A percentile compares a stretch with the other conserved stretches of the same genome.
phyloP scores from a whole-genome alignment of 805 yeast genomes.

The Yarrowia alimentaria region DNA sequence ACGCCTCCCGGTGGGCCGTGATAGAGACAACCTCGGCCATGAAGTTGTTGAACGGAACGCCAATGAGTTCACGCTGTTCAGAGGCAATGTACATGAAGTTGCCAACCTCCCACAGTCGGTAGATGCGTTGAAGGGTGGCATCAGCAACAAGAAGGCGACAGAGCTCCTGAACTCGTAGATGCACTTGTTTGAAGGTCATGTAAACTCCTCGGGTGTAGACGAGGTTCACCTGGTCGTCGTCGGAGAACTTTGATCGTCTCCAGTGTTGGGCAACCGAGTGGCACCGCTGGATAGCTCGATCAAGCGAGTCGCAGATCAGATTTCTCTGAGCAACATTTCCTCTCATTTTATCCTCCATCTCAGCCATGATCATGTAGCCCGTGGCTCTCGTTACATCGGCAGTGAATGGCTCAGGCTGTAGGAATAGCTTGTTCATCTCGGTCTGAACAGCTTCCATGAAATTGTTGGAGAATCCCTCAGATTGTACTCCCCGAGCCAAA shows the following conservation, averaged over 20 bases:
- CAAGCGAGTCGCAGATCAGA: background rate
- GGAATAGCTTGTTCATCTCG: slow-evolving; percentile 15
- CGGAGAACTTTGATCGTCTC: slow-evolving; percentile 7
- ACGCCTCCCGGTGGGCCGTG: slow-evolving; percentile 18
- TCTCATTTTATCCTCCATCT: slow-evolving; percentile 19
- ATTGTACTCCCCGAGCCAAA: background rate
- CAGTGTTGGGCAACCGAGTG: slow-evolving; percentile 17
- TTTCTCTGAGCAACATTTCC: slow-evolving; percentile 9
- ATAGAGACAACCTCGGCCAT: slow-evolving; percentile 15
- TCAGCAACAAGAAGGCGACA: background rate
- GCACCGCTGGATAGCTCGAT: slow-evolving; percentile 1
- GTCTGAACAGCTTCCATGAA: background rate
- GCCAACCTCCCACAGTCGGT: slow-evolving; percentile 21
- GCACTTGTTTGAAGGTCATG: slow-evolving; percentile 4
- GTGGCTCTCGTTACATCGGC: slow-evolving; percentile 3
- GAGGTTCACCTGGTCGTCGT: slow-evolving; percentile 12
- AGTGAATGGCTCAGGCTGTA: background rate
- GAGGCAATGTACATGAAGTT: slow-evolving; percentile 15
- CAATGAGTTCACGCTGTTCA: slow-evolving; percentile 5
- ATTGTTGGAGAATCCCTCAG: slow-evolving; percentile 2
- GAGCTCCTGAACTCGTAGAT: slow-evolving; percentile 7
- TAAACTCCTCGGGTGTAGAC: slow-evolving; percentile 17
- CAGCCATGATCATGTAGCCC: slow-evolving; percentile 22
- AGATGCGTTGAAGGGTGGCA: background rate
- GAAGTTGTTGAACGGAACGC: slow-evolving; percentile 20